Conservation (phyloP, 805 yeast species). For the Myxozyma geophila region DNA sequence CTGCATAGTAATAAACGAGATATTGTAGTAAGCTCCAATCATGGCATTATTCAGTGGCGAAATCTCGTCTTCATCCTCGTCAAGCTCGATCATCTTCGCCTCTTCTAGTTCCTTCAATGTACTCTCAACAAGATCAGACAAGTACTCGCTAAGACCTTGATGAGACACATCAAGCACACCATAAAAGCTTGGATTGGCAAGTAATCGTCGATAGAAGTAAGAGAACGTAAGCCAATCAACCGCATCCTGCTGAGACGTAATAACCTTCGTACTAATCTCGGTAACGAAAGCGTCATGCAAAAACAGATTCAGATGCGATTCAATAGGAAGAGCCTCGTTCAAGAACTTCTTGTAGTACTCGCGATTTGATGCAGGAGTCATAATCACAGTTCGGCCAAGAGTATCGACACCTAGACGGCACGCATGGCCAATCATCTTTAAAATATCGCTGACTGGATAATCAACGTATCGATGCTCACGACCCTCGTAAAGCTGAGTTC, state of each 20-base stretch:
- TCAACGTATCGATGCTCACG: slow-evolving; percentile 71
- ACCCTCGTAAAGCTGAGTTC: slow-evolving; percentile 75
- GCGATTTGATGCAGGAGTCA: slow-evolving; percentile 60
- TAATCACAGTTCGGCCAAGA: slow-evolving; percentile 55
- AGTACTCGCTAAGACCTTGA: slow-evolving; percentile 73
- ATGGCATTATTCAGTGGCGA: slow-evolving; percentile 70
- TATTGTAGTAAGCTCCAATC: slow-evolving; percentile 73
- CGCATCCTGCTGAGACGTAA: slow-evolving; percentile 77
- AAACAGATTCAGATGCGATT: slow-evolving; percentile 65
- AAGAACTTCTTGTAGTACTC: slow-evolving; percentile 74
- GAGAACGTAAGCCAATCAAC: slow-evolving; percentile 89
- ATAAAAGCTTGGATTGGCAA: slow-evolving; percentile 84
- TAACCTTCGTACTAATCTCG: slow-evolving; percentile 70
- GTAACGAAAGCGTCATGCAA: slow-evolving; percentile 71
- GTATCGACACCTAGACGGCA: slow-evolving; percentile 40
- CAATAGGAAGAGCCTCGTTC: slow-evolving; percentile 77
- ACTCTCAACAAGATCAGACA: slow-evolving; percentile 82
- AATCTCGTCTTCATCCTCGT: slow-evolving; percentile 49
- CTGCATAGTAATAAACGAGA: slow-evolving; percentile 70
- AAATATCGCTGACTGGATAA: slow-evolving; percentile 56
- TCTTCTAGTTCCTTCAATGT: slow-evolving; percentile 66
- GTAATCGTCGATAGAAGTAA: slow-evolving; percentile 78
- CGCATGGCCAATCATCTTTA: slow-evolving; percentile 43
- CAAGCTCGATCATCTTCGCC: slow-evolving; percentile 64
- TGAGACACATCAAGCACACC: slow-evolving; percentile 70